Evolutionary conservation across 2,329 filamentous ascomycete genomes (phyloP), one percentile per base, ranked within the genome.

Genomic region (Aspergillus glaucus): DNA sequence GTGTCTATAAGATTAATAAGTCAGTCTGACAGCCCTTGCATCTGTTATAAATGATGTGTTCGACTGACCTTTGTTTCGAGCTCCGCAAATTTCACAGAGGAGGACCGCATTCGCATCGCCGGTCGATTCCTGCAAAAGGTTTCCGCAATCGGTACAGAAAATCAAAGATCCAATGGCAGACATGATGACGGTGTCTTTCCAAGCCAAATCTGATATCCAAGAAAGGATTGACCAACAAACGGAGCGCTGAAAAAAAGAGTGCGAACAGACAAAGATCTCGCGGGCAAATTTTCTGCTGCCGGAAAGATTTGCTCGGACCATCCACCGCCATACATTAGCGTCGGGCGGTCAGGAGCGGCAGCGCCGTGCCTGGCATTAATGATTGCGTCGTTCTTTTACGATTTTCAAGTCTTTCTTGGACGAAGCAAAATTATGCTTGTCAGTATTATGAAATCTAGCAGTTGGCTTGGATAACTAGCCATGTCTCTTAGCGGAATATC

Each of bases 121-220:
- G 54, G 85, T 86, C 43, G 87, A 89, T 46, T 85, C 80, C 46
- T 93, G 89, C 37, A 97, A 76, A 3, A 96, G 78, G 67, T 95
- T 95, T 53, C 92, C 92, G 69, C 92, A 97, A 66, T 91, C 88
- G 47, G 80, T 88, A 75, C 92, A 97, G 70, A 97, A 97, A 32
- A 95, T 85, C 37, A 97, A 78, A 46, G 90, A 92, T 48, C 90
- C 92, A 57, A 96, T 90, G 15, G 88, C 84, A 56, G 91, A 84
- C 92, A 96, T 96, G 2, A 37, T 59, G 50, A 22, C 6, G 6
- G 36, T 14, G 32, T 6, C 19, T 19, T 22, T 22, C 17, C 15
- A 19, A 21, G 17, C 37, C 15, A 19, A 21, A 22, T 10, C 9
- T 12, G 10, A 40, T 40, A 40, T 40, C 17, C 5, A 30, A 30